These are phyloP conservation scores for Chlamydomonas sp. DNA, from an alignment of 139 green algal genomes.

Conservation along the genomic window DNA sequence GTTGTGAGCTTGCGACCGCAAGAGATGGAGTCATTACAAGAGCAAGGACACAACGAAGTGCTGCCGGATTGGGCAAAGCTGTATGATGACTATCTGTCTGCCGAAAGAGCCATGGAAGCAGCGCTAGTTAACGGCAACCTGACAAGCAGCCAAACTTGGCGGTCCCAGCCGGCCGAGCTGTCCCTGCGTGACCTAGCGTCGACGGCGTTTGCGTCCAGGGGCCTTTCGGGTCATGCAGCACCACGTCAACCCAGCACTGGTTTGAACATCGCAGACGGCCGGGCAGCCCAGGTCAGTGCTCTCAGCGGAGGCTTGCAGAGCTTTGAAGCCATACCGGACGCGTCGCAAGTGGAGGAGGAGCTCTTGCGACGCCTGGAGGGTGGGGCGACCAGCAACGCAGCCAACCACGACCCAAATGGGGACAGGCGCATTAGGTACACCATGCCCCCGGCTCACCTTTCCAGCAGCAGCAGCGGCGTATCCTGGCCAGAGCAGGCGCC, in stretches of 20 bases:
- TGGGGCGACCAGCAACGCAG: neutral
- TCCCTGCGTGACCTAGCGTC: conserved; percentile 1
- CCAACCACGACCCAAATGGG: neutral
- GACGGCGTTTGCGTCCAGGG: neutral
- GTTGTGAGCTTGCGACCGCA: neutral
- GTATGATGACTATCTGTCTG: conserved; percentile 17
- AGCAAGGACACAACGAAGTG: neutral
- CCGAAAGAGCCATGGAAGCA: neutral
- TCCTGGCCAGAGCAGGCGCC: no score
- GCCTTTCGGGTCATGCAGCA: neutral
- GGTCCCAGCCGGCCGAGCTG: neutral
- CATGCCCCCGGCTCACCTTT: no score
- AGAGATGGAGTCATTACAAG: neutral
- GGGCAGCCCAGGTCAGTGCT: no score
- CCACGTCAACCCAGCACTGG: neutral
- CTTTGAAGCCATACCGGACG: neutral
- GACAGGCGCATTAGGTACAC: no score
- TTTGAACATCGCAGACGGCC: neutral
- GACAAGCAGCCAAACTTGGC: neutral
- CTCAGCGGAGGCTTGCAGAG: neutral
- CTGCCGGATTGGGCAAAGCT: conserved; percentile 9
- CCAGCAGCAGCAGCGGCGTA: no score
- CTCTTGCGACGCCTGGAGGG: conserved; percentile 1
- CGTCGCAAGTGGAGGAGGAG: conserved; percentile 19
- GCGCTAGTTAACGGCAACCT: neutral